A percentile compares a stretch with the other conserved stretches of the same genome.
Evolutionary conservation across 805 yeast species (phyloP).

Genomic region (Saccharomycopsis olivae): DNA sequence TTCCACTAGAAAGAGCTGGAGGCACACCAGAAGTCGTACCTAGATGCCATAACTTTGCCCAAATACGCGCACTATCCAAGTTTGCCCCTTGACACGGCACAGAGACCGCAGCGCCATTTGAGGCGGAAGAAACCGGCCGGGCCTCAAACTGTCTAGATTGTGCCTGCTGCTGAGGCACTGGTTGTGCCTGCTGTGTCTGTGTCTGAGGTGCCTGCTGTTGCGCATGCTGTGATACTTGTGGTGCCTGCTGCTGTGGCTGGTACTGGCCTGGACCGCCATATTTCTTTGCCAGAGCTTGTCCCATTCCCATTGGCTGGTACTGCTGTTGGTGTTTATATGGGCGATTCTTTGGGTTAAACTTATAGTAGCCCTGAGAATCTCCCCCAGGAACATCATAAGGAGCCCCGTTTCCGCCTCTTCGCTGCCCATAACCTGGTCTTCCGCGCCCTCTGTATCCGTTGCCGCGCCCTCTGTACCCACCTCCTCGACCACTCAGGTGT

Average conservation of each 20-base stretch:
- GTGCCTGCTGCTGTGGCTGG: no score
- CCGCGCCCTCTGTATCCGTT: not conserved
- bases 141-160: not conserved
- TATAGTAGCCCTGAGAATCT: not conserved
- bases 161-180: not conserved
- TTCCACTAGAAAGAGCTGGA: no score
- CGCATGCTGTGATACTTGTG: not conserved
- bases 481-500: not conserved
- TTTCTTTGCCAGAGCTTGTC: no score
- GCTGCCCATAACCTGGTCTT: not conserved
- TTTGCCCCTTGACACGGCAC: not conserved
- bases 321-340: not conserved
- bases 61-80: slow-evolving; percentile 16
- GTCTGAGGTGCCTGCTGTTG: not conserved
- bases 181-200: not conserved
- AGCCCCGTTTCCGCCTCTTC: not conserved
- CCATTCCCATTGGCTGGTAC: no score
- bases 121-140: not conserved
- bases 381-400: not conserved
- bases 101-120: not conserved
- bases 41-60: slow-evolving; percentile 15
- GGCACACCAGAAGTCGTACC: not conserved
- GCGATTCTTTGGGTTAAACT: not conserved
- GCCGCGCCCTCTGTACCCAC: not conserved
- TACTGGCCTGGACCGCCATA: no score